Evolutionary conservation across 148 eudicot species (phyloP), one percentile per base, ranked within the genome.

Genomic region (Talinum fruticosum): DNA sequence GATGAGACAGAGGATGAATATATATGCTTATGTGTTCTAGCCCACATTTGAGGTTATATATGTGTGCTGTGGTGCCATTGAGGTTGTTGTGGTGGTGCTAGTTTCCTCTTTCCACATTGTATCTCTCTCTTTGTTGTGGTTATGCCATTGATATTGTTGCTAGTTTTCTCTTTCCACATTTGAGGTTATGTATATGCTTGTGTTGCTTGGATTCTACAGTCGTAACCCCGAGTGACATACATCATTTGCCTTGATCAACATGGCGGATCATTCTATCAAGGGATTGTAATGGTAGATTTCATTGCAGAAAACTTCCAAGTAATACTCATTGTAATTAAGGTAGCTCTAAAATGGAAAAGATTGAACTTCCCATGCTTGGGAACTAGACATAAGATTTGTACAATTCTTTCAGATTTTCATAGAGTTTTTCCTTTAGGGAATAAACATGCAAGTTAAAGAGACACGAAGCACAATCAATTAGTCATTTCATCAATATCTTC

Each of bases 291-390:
- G 84, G 33, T 74, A 79, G 34, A 78, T 72, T 77, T 87, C 81
- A 41, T 82, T 75, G 61, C 62, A 73, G 38, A 83, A 37, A 32
- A 78, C 71, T 62, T 88, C 88, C 6, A 91, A 83, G 82, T 90
- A 96, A 65, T 89, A 86, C 24, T 88, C 88, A 29, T 95, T 93
- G 72, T 83, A 95, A 79, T 95, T 87, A 30, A 95, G 97, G 75
- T 76, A 83, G 76, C 83, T 86, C 99, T 96, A 95, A 82, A 95
- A 34, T 82, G 88, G 69, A 90, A 79, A 77, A 95, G 85, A 35
- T 97, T 87, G 62, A 86, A 89, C 74, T 92, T 96, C 13, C 72
- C 85, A 66, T 92, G 96, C 75, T 85, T 95, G 67, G 99, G 88
- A 73, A 87, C 73, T 85, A 87, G 82, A 95, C 94, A 87, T 89